These are phyloP conservation scores for Crinitomyces ghanaensis DNA, from an alignment of 805 yeast genomes.

Conservation along the genomic window DNA sequence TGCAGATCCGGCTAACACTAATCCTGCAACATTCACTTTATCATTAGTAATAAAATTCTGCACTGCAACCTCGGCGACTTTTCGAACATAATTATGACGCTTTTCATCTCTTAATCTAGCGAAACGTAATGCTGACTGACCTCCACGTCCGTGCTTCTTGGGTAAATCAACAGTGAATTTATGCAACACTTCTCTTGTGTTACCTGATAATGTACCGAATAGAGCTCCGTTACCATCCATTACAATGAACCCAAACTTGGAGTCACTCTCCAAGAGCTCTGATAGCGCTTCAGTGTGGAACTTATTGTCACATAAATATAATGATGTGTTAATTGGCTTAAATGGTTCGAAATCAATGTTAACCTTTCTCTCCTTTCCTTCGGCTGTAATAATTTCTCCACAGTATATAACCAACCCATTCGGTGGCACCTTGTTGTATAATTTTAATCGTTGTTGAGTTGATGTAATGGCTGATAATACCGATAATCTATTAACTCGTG, in stretches of 20 bases:
- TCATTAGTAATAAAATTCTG: conserved; percentile 93
- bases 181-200: conserved; percentile 91
- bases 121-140: conserved; percentile 99
- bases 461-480: conserved; percentile 96
- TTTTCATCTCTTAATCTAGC: conserved; percentile 98
- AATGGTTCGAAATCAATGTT: conserved; percentile 97
- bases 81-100: conserved; percentile 96
- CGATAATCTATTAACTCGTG: conserved; percentile 92
- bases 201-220: conserved; percentile 92
- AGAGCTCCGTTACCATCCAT: conserved; percentile 99
- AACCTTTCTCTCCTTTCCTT: conserved; percentile 94
- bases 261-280: conserved; percentile 90
- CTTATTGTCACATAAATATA: conserved; percentile 92
- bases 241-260: conserved; percentile 91
- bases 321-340: conserved; percentile 96
- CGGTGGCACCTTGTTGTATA: conserved; percentile 80
- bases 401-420: conserved; percentile 95
- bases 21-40: conserved; percentile 87
- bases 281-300: conserved; percentile 96
- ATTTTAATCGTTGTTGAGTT: conserved; percentile 90
- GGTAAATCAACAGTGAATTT: conserved; percentile 96
- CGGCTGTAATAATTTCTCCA: conserved; percentile 96
- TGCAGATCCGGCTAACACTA: conserved; percentile 97
- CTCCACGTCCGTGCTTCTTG: conserved; percentile 99
- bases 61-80: conserved; percentile 96